phyloP scores from a whole-genome alignment of 345 rosid species.

The Rhizophora mangle region DNA sequence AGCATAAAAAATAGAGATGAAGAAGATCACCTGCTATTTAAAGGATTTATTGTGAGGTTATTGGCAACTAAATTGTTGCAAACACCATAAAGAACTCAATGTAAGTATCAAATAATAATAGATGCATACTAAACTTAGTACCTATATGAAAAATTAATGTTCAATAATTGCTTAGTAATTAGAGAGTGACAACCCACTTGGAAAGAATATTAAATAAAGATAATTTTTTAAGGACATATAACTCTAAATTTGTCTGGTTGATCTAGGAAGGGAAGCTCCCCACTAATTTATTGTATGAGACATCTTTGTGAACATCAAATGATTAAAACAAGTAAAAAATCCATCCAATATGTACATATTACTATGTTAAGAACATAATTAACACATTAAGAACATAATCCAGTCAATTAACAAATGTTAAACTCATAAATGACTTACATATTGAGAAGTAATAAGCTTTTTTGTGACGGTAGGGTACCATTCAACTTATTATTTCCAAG shows the following conservation, averaged over 20 bases:
- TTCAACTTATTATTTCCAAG: slow-evolving; percentile 49
- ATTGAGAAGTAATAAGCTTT: slow-evolving; percentile 39
- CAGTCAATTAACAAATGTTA: neutral
- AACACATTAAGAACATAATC: neutral
- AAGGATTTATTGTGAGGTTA: slow-evolving; percentile 47
- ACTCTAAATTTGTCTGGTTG: slow-evolving; percentile 33
- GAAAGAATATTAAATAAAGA: too few relatives aligned
- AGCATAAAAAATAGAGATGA: neutral
- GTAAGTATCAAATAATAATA: slow-evolving; percentile 13
- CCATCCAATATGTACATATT: neutral
- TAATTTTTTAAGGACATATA: slow-evolving; percentile 36
- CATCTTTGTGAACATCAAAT: slow-evolving; percentile 49
- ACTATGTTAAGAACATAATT: neutral
- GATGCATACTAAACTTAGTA: neutral
- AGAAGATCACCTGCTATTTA: slow-evolving; percentile 43
- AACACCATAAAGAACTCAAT: neutral
- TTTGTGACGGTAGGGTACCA: slow-evolving; percentile 54
- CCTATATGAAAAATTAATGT: neutral
- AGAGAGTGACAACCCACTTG: neutral
- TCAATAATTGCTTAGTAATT: neutral
- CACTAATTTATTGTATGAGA: slow-evolving; percentile 61
- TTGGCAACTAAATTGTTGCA: slow-evolving; percentile 78
- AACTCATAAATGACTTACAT: slow-evolving; percentile 40
- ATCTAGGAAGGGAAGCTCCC: slow-evolving; percentile 76
- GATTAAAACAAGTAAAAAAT: neutral